phyloP scores from a whole-genome alignment of 345 rosid species.

The Populus ilicifolia region DNA sequence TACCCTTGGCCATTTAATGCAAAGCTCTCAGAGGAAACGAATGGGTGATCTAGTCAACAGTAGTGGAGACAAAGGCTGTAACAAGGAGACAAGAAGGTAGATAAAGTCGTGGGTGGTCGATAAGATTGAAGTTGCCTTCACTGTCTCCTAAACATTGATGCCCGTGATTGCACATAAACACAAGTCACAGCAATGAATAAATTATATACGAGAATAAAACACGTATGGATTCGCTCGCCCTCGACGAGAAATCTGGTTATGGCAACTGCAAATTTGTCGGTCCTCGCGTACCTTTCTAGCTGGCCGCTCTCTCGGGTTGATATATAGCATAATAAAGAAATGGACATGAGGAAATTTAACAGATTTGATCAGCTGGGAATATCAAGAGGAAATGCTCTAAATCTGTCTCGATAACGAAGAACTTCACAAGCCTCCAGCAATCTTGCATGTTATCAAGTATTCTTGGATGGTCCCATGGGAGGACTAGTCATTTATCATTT shows the following conservation, averaged over 20 bases:
- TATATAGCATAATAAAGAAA: not conserved
- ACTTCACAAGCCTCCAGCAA: no score
- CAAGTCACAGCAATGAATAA: not conserved
- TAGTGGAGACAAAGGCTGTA: not conserved
- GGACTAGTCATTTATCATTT: no score
- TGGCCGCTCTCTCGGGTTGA: not conserved
- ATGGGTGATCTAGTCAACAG: not conserved
- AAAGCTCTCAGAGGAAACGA: no score
- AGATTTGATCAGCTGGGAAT: not conserved
- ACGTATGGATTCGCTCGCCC: not conserved
- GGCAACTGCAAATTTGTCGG: not conserved
- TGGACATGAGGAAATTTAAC: not conserved
- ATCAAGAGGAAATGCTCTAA: not conserved
- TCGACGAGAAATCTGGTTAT: not conserved
- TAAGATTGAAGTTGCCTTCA: not conserved
- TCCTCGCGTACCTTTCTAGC: not conserved
- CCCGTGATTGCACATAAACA: not conserved
- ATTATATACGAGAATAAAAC: not conserved
- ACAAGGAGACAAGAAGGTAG: not conserved
- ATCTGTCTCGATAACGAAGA: no score
- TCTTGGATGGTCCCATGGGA: no score
- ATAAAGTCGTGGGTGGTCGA: not conserved
- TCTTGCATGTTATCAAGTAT: no score
- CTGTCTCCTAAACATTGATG: not conserved
- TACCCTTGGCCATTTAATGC: no score